Evolutionary conservation across 108 stramenopile genomes (phyloP).

Genomic region (Licmophora abbreviata): DNA sequence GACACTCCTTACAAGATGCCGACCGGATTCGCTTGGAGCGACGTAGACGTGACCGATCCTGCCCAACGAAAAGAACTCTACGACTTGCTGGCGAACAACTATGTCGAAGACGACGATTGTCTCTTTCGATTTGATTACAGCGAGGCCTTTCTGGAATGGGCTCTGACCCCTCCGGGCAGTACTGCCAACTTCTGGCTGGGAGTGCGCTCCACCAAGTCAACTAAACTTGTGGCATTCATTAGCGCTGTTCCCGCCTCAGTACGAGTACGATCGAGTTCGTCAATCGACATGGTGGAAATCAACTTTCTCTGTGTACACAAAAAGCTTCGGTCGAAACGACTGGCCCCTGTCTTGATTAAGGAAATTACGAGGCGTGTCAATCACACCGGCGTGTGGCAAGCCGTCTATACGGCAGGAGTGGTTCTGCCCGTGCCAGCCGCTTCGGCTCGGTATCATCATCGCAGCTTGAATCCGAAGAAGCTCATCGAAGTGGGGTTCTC

Average conservation of each 20-base stretch:
- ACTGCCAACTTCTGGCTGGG: conserved; percentile 78
- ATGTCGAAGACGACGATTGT: conserved; percentile 98
- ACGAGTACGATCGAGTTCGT: conserved; percentile 30
- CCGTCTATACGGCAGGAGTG: conserved; percentile 96
- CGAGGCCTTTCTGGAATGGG: conserved; percentile 87
- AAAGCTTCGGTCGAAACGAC: conserved; percentile 91
- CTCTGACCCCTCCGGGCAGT: conserved; percentile 92
- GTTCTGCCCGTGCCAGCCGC: conserved; percentile 65
- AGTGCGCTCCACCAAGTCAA: conserved; percentile 67
- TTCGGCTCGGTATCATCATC: conserved; percentile 90
- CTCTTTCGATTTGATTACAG: conserved; percentile 98
- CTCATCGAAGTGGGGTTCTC: conserved; percentile 92
- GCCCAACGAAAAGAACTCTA: conserved; percentile 79
- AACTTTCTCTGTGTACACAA: conserved; percentile 99
- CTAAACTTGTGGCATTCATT: conserved; percentile 93
- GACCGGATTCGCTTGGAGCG: conserved; percentile 90
- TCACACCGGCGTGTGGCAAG: conserved; percentile 87
- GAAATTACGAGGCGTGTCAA: conserved; percentile 98
- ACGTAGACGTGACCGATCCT: conserved; percentile 32
- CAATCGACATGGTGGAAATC: conserved; percentile 84
- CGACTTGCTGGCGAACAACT: conserved; percentile 91
- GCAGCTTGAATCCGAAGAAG: conserved; percentile 92
- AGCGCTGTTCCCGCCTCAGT: conserved; percentile 87
- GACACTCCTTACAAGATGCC: conserved; percentile 85
- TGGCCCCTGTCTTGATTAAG: conserved; percentile 98